Conservation (phyloP, 129 eudicot species). For the Tagetes erecta region DNA sequence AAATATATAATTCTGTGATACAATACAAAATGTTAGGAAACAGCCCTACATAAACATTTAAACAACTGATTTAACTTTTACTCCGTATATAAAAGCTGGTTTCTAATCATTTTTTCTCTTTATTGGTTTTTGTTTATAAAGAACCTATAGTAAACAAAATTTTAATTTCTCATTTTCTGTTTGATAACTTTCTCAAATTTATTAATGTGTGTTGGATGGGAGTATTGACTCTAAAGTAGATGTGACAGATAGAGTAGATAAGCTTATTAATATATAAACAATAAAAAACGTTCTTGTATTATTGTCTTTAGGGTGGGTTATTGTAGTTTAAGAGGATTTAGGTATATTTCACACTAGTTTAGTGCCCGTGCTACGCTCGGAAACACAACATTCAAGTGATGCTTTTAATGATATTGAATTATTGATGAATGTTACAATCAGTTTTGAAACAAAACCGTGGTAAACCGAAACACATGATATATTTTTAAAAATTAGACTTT, state of each 20-base stretch:
- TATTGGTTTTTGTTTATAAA: neutral
- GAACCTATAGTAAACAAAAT: neutral
- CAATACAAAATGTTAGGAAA: too few relatives aligned
- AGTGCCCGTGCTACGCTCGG: too few relatives aligned
- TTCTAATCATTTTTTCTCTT: too few relatives aligned
- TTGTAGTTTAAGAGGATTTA: neutral
- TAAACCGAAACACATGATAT: too few relatives aligned
- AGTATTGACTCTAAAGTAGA: slow-evolving; percentile 24
- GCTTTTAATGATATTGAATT: too few relatives aligned
- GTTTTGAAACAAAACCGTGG: too few relatives aligned
- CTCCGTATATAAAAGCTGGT: too few relatives aligned
- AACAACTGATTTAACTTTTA: too few relatives aligned
- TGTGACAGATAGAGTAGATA: slow-evolving; percentile 30
- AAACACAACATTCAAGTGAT: too few relatives aligned
- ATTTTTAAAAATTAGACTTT: too few relatives aligned
- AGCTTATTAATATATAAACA: slow-evolving; percentile 1
- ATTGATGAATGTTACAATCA: too few relatives aligned
- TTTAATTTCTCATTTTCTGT: neutral
- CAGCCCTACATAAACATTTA: too few relatives aligned
- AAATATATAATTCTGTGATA: neutral
- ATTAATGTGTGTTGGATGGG: neutral
- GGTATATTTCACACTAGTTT: neutral
- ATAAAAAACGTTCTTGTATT: neutral
- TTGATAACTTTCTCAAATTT: neutral
- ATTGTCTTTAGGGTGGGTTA: neutral